Conservation (phyloP, 768 basidiomycete species). For the Boletus rubropictus region DNA sequence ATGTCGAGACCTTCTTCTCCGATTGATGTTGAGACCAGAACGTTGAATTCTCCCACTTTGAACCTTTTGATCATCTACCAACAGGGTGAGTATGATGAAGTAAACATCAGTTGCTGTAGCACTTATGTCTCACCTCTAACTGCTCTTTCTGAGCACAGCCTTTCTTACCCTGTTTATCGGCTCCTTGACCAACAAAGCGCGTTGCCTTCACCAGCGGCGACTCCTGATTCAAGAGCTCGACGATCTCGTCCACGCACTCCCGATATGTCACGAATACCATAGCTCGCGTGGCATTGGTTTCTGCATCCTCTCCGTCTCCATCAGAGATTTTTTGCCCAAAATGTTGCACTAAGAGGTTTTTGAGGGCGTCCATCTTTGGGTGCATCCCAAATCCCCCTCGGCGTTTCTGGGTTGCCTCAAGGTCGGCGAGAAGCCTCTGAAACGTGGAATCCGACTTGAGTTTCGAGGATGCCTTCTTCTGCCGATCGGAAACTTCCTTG, state of each 20-base stretch:
- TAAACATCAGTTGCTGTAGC: not conserved
- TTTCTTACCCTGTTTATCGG: conserved; percentile 77
- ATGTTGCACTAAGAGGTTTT: conserved; percentile 68
- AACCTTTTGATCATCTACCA: conserved; percentile 78
- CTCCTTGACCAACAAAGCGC: conserved; percentile 87
- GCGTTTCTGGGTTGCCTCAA: conserved; percentile 50
- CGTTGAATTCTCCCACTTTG: conserved; percentile 82
- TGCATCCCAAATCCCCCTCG: conserved; percentile 55
- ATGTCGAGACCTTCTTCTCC: conserved; percentile 99
- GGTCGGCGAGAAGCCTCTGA: conserved; percentile 58
- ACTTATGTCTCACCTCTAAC: conserved; percentile 55
- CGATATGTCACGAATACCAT: conserved; percentile 96
- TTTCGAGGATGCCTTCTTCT: conserved; percentile 36
- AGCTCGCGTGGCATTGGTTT: conserved; percentile 50
- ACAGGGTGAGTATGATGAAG: conserved; percentile 7
- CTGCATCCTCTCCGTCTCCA: conserved; percentile 31
- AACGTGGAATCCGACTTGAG: conserved; percentile 53
- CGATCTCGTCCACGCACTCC: conserved; percentile 87
- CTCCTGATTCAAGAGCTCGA: conserved; percentile 69
- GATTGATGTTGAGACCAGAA: conserved; percentile 92
- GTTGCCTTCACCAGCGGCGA: conserved; percentile 74
- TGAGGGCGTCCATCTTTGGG: conserved; percentile 89
- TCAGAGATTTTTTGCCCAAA: conserved; percentile 47
- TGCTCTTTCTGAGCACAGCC: conserved; percentile 92
- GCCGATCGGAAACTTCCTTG: conserved; percentile 26